Evolutionary conservation across 2,329 filamentous ascomycete genomes (phyloP).

Genomic region (Cephalotrichum gorgonifer): DNA sequence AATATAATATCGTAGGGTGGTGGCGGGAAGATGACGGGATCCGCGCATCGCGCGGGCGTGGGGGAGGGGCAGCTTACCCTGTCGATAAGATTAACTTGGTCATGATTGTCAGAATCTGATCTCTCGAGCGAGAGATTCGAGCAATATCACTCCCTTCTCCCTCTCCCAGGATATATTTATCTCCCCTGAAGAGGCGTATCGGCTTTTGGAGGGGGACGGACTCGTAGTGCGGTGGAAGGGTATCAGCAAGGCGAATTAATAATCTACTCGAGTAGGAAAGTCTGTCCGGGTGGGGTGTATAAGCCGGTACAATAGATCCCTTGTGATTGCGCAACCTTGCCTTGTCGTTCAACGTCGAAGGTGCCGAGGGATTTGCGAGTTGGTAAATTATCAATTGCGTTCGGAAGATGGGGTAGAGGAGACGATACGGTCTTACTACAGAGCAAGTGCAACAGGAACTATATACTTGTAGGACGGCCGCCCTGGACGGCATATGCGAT

Average conservation of each 20-base stretch:
- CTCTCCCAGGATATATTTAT: neutral
- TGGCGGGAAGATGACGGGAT: too few relatives aligned
- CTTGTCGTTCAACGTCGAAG: too few relatives aligned
- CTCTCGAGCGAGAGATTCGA: neutral
- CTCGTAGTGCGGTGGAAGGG: too few relatives aligned
- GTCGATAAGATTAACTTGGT: conserved; percentile 81
- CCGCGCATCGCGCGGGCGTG: neutral
- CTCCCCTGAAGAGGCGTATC: neutral
- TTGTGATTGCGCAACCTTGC: too few relatives aligned
- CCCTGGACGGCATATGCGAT: neutral
- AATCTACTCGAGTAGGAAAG: neutral
- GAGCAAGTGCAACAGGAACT: neutral
- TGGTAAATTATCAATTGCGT: too few relatives aligned
- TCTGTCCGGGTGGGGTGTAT: neutral
- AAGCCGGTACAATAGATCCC: too few relatives aligned
- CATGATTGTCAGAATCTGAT: conserved; percentile 25
- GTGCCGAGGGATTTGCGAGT: too few relatives aligned
- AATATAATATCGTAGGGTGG: neutral
- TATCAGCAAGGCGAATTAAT: neutral
- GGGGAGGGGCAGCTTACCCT: conserved; percentile 46
- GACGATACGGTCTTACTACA: neutral
- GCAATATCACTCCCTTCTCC: neutral
- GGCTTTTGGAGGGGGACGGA: neutral
- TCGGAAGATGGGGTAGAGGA: too few relatives aligned
- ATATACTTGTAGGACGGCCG: neutral